These are phyloP conservation scores for Prorocentrum cordatum DNA, from an alignment of 169 alveolate species.

Conservation along the genomic window DNA sequence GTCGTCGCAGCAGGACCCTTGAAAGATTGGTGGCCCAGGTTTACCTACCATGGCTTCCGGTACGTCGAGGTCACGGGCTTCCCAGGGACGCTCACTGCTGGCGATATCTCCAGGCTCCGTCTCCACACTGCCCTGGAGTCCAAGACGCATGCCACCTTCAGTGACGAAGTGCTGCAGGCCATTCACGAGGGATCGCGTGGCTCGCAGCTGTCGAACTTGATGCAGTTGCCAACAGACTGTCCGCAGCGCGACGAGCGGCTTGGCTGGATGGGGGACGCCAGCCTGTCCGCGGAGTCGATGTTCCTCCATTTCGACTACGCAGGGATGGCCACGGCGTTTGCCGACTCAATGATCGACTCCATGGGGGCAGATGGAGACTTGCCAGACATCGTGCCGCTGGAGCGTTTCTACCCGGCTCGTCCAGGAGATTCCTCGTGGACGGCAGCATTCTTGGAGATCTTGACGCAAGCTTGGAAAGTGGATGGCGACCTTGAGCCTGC, in stretches of 20 bases:
- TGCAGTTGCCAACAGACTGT: slow-evolving; percentile 23
- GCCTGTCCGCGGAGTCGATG: neutral
- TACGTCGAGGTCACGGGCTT: neutral
- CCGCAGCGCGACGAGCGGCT: slow-evolving; percentile 24
- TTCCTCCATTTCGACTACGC: neutral
- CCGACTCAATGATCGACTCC: neutral
- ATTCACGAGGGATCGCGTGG: neutral
- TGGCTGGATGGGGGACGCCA: slow-evolving; percentile 19
- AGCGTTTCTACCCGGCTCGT: too few relatives aligned
- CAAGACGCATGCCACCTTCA: neutral
- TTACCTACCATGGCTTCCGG: slow-evolving; percentile 14
- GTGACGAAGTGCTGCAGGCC: neutral
- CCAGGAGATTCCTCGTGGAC: too few relatives aligned
- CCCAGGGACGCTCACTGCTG: too few relatives aligned
- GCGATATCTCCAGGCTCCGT: too few relatives aligned
- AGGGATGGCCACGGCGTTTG: neutral
- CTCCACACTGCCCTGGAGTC: neutral
- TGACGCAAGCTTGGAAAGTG: too few relatives aligned
- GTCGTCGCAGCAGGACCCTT: neutral
- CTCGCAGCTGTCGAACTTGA: neutral
- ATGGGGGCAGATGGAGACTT: neutral
- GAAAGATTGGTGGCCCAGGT: neutral
- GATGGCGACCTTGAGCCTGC: too few relatives aligned
- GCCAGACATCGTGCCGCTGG: neutral
- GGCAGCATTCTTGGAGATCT: too few relatives aligned